Base-by-base conservation (phyloP, 257 asterid species). In the Handroanthus guayacan region DNA sequence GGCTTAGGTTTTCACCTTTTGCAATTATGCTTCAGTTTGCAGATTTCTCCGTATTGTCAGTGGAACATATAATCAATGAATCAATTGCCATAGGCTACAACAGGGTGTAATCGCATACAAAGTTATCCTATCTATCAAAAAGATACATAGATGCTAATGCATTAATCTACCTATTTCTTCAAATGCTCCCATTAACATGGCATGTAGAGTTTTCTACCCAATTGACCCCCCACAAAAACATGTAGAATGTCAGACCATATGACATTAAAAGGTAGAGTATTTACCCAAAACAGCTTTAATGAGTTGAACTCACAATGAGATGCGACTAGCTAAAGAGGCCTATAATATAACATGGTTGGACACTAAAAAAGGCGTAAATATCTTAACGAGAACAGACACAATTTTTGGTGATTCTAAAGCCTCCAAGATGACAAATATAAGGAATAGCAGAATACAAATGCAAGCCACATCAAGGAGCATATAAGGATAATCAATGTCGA, bases 351-450 rank as follows among this genome's bases (percentile, higher is more conserved):
- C 6, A 39, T 45, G 12, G 13, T 61, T 60, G 5, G 10, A 17
- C 34, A 48, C 34, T 18, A 8, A 12, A 57, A 73, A 47, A 45
- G 3, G 25, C 54, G 39, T 50, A 47, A 74, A 38, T 38, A 5
- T 63, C 34, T 38, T 36, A 34, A 20, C 44, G 9, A 45, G 57
- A 25, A 71, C 36, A 41, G 57, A 8, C 16, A 43, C 7, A 68
- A 57, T 56, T 62, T 34, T 5, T 54, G 62, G 34, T 60, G 14
- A 64, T 44, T 58, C 62, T 47, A 36, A 45, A 5, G 43, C 25
- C 51, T 43, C 62, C 38, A 62, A 78, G 31, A 64, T 60, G 44
- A 67, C 52, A 6, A 64, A 39, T 39, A 66, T 9, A 41, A 44
- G 54, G 60, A 9, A 74, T 3, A 61, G 57, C 38, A 37, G 6